Base-by-base conservation (phyloP, 805 yeast genomes). In the Nematodospora valgi region DNA sequence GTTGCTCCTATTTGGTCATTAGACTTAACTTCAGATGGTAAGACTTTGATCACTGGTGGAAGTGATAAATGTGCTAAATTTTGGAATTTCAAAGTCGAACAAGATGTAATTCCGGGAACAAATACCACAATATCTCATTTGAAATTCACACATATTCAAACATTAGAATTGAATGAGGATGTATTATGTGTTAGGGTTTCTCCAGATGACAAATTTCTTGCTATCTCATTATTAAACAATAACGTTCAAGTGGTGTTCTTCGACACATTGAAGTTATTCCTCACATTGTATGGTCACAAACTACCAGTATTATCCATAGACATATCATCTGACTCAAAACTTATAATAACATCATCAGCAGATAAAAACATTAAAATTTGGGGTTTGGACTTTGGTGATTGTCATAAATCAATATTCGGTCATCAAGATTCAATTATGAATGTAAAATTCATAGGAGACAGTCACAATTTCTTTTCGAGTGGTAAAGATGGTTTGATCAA, bases 351-450 rank as follows among this genome's bases (percentile, higher is more conserved):
- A 0, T 86, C 96, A 4, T 87, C 97, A 1, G 98, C 98, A 0
- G 99, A 93, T 62, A 93, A 93, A 60, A 93, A 93, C 59, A 86
- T 93, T 54, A 88, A 94, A 62, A 84, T 93, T 39, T 93, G 99
- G 99, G 99, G 99, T 34, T 67, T 93, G 39, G 98, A 93, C 58
- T 93, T 93, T 61, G 99, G 99, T 62, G 99, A 93, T 61, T 93
- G 98, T 69, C 98, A 93, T 60, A 84, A 83, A 56, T 91, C 98
- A 2, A 78, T 93, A 18, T 93, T 93, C 58, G 99, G 95, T 1
- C 99, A 93, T 57, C 95, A 88, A 52, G 99, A 93, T 58, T 82
- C 96, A 3, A 86, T 93, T 40, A 86, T 91, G 95, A 72, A 74
- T 44, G 95, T 91, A 20, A 74, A 68, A 41, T 93, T 93, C 52